A percentile compares a stretch with the other conserved stretches of the same genome.
Conservation (phyloP, 1,284 basidiomycete species). For the Chondrostereum purpureum region DNA sequence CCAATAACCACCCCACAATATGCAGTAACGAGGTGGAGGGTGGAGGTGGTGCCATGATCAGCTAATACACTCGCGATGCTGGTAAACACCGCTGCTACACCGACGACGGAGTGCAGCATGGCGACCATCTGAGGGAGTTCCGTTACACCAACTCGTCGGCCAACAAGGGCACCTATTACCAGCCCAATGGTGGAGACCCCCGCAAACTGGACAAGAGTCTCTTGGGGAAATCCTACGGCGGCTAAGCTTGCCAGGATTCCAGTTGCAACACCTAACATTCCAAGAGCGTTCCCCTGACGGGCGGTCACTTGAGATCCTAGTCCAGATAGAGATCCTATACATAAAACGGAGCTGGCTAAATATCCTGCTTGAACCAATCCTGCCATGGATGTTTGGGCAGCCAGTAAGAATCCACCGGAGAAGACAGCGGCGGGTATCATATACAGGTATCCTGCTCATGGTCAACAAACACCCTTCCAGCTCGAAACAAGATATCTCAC, state of each 20-base stretch:
- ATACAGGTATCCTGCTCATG: constrained; percentile 39
- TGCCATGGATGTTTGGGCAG: constrained; percentile 74
- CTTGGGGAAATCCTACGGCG: constrained; percentile 74
- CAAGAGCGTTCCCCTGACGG: constrained; percentile 76
- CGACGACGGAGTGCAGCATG: constrained; percentile 70
- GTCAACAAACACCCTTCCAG: no score
- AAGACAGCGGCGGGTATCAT: constrained; percentile 72
- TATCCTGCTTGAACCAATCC: constrained; percentile 86
- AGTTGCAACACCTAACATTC: constrained; percentile 74
- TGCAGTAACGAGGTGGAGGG: constrained; percentile 72
- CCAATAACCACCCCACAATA: constrained; percentile 83
- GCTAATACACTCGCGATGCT: constrained; percentile 74
- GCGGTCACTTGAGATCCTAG: constrained; percentile 73
- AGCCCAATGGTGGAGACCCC: constrained; percentile 68
- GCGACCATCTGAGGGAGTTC: constrained; percentile 75
- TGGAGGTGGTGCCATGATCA: constrained; percentile 52
- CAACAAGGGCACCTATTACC: constrained; percentile 60
- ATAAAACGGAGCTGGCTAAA: constrained; percentile 72
- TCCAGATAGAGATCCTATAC: constrained; percentile 74
- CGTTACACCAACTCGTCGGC: constrained; percentile 76
- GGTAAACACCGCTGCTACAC: constrained; percentile 79
- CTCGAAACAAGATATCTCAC: no score
- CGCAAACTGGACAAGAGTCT: constrained; percentile 72
- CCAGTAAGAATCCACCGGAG: constrained; percentile 72
- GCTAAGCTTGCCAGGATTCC: constrained; percentile 74